A percentile compares a stretch with the other conserved stretches of the same genome.
Conservation (phyloP, 805 yeast species). For the Candida silvatica region DNA sequence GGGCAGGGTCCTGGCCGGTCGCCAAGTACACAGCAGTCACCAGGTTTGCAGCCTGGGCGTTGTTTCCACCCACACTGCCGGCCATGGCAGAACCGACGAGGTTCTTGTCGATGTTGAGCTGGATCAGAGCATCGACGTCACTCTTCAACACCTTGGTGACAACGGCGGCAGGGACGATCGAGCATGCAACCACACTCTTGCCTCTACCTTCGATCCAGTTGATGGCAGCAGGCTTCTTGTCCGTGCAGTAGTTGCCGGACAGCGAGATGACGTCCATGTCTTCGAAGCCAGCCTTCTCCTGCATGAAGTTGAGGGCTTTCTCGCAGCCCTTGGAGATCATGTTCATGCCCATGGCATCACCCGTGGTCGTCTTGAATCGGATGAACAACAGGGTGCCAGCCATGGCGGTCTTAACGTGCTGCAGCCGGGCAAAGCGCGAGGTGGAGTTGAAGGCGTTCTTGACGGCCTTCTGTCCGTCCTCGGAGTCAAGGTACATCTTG, state of each 20-base stretch:
- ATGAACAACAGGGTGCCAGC: conserved; percentile 88
- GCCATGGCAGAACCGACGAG: conserved; percentile 98
- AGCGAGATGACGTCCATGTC: conserved; percentile 92
- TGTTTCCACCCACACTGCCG: conserved; percentile 95
- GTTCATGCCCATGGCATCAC: conserved; percentile 99
- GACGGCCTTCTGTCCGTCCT: conserved; percentile 76
- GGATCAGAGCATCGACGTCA: conserved; percentile 86
- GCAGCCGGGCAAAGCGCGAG: conserved; percentile 93
- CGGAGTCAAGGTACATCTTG: conserved; percentile 91
- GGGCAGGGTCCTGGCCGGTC: conserved; percentile 99
- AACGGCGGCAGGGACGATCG: conserved; percentile 73
- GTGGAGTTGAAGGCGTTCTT: conserved; percentile 93
- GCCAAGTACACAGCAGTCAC: conserved; percentile 94
- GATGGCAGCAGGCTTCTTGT: conserved; percentile 95
- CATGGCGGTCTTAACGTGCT: conserved; percentile 82
- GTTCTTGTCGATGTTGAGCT: conserved; percentile 82
- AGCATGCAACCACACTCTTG: conserved; percentile 95
- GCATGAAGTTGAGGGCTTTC: conserved; percentile 73
- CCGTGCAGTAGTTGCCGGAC: conserved; percentile 96
- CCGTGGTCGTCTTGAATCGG: conserved; percentile 96
- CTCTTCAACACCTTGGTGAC: conserved; percentile 82
- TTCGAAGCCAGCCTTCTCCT: conserved; percentile 80
- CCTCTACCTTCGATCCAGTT: conserved; percentile 99
- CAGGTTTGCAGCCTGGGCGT: conserved; percentile 96
- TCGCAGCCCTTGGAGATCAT: conserved; percentile 99